A percentile compares a stretch with the other conserved stretches of the same genome.
These are phyloP conservation scores for Eragrostis tef DNA, from an alignment of 202 grass and related monocot genomes.

Conservation along the genomic window DNA sequence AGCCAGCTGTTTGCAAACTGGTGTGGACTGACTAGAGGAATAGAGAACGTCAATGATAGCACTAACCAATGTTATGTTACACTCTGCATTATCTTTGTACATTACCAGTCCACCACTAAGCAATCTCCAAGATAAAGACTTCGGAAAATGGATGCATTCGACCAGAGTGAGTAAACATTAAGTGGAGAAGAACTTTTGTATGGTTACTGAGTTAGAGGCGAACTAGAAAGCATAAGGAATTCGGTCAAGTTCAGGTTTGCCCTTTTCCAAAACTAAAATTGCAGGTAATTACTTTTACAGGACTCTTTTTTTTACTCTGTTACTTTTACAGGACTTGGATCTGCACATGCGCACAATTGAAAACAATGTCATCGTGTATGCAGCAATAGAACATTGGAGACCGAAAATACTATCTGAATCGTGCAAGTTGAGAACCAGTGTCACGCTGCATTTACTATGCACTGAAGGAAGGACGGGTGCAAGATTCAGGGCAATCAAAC, in stretches of 20 bases:
- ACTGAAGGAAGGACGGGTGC: background rate
- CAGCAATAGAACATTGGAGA: background rate
- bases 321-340: background rate
- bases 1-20: background rate
- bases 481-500: background rate
- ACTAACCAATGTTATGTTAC: background rate
- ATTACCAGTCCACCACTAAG: too few species aligned
- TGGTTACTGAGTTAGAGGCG: background rate
- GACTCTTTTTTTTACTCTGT: too few species aligned
- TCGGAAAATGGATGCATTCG: too few species aligned
- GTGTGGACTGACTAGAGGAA: background rate
- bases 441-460: background rate
- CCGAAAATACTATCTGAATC: slow-evolving; percentile 3
- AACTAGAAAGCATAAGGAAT: background rate
- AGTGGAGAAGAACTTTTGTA: background rate
- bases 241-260: background rate
- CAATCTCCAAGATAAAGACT: too few species aligned
- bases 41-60: background rate
- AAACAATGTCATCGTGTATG: background rate
- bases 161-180: too few species aligned
- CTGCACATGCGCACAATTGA: background rate
- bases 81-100: too few species aligned
- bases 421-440: background rate
- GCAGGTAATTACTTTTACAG: too few species aligned
- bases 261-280: background rate